Base-by-base conservation (phyloP, 1,139 yeast genomes). In the Yamadazyma siamensis region DNA sequence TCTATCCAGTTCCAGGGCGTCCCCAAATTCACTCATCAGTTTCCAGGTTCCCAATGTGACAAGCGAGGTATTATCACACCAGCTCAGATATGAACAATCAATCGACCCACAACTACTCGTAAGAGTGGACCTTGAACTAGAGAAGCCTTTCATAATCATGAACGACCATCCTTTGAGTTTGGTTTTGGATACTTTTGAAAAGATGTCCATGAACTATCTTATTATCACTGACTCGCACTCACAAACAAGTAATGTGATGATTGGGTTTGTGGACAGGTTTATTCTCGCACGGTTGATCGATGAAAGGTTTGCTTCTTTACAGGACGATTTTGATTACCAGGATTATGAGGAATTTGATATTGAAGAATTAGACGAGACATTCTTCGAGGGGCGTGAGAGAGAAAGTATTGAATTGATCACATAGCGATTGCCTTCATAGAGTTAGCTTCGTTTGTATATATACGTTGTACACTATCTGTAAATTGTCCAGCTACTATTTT, bases 211-310 rank as follows among this genome's bases (percentile, higher is more conserved):
- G 38, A 68, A 68, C 44, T 59, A 62, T 37, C 44, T 62, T 8
- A 50, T 68, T 6, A 49, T 54, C 28, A 47, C 47, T 20, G 38
- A 42, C 16, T 38, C 51, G n/a, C 36, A 31, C 23, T 31, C 32
- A 4, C 41, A 41, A 6, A 39, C 43, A 10, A 13, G 21, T 6
- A 41, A 44, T n/a, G 27, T 39, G 4, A 54, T 65, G 58, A 38
- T 52, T 14, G 75, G 75, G 4, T 66, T 65, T 36, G 52, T 67
- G 5, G 74, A 68, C 40, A 41, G 74, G 31, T 68, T 60, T 31
- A 51, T 62, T 9, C 40, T 68, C 8, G 50, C 69, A 4, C 43
- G 45, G 6, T 42, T 61, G 23, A 56, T 68, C 6, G 52, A 56
- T 25, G 53, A 42, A 43, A 48, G 52, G 17, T 66, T 65, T 36